Evolutionary conservation across 495 filamentous ascomycete genomes (phyloP), one percentile per base, ranked within the genome.

Genomic region (Penicillium salamii): DNA sequence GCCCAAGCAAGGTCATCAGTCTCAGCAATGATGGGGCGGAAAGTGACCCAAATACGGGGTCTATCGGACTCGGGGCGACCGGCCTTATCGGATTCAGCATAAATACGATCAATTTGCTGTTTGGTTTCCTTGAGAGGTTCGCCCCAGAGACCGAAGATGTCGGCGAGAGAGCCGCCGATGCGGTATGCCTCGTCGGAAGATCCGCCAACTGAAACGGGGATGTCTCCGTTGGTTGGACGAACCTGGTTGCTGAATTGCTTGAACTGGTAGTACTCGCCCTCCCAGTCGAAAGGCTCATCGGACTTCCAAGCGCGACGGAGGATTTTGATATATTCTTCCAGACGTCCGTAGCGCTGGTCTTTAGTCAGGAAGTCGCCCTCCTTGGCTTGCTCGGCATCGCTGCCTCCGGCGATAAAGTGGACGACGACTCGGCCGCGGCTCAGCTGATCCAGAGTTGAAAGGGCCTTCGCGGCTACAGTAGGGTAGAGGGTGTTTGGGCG

Each of bases 61-160:
- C 69, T 57, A 43, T 79, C 74, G 3, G 48, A 51, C 18, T 52
- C 49, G 1, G 42, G 24, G 1, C 63, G 57, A 8, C 76, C 76
- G 7, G 75, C 77, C 17, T 66, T 66, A 5, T 55, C 71, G 5
- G 76, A 66, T 50, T 72, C 77, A 7, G 69, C 73, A 31, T 78
- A 78, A 53, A 80, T 75, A 2, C 70, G 71, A 50, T 78, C 75
- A 54, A 80, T 77, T 52, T 80, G 77, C 44, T 77, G 64, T 58
- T 75, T 76, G 0, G 76, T 79, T 43, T 80, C 76, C 59, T 79
- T 79, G 1, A 80, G 58, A 1, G 77, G 77, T 47, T 80, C 77
- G 11, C 77, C 77, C 77, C 77, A 80, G 6, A 80, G 68, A 1
- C 77, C 77, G 58, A 80, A 80, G 39, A 80, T 80, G 45, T 80